These are phyloP conservation scores for Aaosphaeria pasadenensis DNA, from an alignment of 2,329 filamentous ascomycete species.

Conservation along the genomic window DNA sequence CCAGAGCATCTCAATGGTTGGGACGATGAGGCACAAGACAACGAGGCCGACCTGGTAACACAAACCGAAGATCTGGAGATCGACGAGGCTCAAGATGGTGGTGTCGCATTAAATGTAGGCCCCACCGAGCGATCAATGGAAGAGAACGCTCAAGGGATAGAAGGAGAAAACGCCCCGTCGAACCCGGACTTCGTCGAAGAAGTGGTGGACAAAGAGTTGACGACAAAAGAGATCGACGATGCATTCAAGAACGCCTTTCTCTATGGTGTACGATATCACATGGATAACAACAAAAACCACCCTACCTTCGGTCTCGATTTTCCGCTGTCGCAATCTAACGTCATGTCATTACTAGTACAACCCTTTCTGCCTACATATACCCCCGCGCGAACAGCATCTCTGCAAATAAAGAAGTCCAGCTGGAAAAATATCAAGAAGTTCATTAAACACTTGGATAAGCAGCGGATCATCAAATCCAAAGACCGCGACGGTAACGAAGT, in stretches of 20 bases:
- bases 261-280: conserved; percentile 60
- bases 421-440: conserved; percentile 71
- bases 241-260: conserved; percentile 64
- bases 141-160: conserved; percentile 29
- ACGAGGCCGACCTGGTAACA: conserved; percentile 33
- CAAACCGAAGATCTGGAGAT: conserved; percentile 41
- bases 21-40: conserved; percentile 34
- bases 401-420: conserved; percentile 68
- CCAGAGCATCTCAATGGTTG: conserved; percentile 56
- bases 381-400: conserved; percentile 53
- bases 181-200: conserved; percentile 32
- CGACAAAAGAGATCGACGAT: conserved; percentile 65
- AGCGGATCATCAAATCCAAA: conserved; percentile 61
- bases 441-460: conserved; percentile 65
- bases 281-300: conserved; percentile 51
- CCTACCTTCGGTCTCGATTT: conserved; percentile 57
- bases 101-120: conserved; percentile 38
- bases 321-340: conserved; percentile 60
- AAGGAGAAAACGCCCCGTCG: conserved; percentile 32
- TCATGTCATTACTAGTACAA: conserved; percentile 64
- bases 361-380: conserved; percentile 62
- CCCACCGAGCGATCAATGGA: conserved; percentile 27
- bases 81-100: conserved; percentile 48
- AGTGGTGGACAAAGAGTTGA: conserved; percentile 51
- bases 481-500: conserved; percentile 63